Evolutionary conservation across 495 filamentous ascomycete species (phyloP).

Genomic region (Penicillium paradoxum): DNA sequence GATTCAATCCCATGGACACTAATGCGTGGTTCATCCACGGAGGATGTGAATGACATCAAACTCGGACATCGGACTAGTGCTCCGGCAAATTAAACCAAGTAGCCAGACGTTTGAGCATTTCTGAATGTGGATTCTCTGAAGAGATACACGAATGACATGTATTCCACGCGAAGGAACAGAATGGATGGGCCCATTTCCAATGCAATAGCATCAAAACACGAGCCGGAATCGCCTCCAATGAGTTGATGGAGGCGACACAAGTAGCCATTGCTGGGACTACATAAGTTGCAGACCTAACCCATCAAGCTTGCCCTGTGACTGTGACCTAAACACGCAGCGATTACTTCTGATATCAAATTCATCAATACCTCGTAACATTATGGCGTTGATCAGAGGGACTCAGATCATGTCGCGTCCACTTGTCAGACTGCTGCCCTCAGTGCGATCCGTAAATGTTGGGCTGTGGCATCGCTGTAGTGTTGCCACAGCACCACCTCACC

Average conservation of each 20-base stretch:
- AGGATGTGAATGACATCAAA: conserved; percentile 5
- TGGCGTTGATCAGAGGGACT: background rate
- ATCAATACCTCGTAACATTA: background rate
- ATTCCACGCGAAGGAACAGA: background rate
- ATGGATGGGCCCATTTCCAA: background rate
- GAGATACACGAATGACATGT: background rate
- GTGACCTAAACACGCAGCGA: background rate
- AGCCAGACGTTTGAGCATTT: background rate
- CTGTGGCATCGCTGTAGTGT: conserved; percentile 3
- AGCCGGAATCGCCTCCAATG: background rate
- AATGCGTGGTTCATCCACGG: background rate
- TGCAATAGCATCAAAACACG: background rate
- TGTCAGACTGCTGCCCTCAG: background rate
- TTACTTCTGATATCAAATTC: background rate
- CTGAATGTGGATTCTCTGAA: background rate
- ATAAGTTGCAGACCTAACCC: background rate
- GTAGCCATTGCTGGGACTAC: background rate
- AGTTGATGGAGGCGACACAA: background rate
- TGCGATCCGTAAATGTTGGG: conserved; percentile 2
- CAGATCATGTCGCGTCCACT: conserved; percentile 5
- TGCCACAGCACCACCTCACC: conserved; percentile 17
- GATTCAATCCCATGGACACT: background rate
- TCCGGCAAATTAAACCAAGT: background rate
- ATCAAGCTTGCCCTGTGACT: background rate
- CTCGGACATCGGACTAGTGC: background rate